A percentile compares a stretch with the other conserved stretches of the same genome.
Evolutionary conservation across 768 basidiomycete species (phyloP).

Genomic region (Hypsizygus marmoreus): DNA sequence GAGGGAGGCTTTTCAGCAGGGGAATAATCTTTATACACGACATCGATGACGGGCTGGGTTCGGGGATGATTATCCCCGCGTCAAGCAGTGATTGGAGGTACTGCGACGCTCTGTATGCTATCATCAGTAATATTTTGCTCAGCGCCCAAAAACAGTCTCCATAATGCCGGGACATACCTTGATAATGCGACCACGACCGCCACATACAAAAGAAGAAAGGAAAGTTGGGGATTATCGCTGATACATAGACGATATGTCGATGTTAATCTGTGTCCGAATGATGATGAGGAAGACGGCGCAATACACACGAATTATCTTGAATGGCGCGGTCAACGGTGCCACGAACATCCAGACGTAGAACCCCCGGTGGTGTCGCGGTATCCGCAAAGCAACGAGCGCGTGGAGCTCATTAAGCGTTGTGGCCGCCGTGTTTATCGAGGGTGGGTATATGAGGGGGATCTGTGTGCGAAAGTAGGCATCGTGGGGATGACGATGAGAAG

Average conservation of each 20-base stretch:
- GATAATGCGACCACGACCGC: conserved; percentile 85
- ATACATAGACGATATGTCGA: no score
- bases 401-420: conserved; percentile 49
- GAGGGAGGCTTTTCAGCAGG: conserved; percentile 5
- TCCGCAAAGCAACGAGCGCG: conserved; percentile 51
- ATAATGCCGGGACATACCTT: conserved; percentile 43
- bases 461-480: no score
- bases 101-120: conserved; percentile 71
- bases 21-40: conserved; percentile 46
- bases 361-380: conserved; percentile 65
- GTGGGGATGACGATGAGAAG: no score
- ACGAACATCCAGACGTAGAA: conserved; percentile 67
- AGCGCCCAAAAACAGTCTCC: background rate
- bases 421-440: conserved; percentile 36
- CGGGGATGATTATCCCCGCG: conserved; percentile 55
- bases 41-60: conserved; percentile 56
- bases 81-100: conserved; percentile 65
- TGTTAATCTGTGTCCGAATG: background rate
- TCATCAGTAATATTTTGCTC: background rate
- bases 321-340: conserved; percentile 74
- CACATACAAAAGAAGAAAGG: conserved; percentile 86
- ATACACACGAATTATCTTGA: conserved; percentile 72
- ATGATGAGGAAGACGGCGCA: background rate
- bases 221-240: conserved; percentile 81
- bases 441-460: conserved; percentile 70